Evolutionary conservation across 169 alveolate species (phyloP).

Genomic region (Eimeria nieschulzi): DNA sequence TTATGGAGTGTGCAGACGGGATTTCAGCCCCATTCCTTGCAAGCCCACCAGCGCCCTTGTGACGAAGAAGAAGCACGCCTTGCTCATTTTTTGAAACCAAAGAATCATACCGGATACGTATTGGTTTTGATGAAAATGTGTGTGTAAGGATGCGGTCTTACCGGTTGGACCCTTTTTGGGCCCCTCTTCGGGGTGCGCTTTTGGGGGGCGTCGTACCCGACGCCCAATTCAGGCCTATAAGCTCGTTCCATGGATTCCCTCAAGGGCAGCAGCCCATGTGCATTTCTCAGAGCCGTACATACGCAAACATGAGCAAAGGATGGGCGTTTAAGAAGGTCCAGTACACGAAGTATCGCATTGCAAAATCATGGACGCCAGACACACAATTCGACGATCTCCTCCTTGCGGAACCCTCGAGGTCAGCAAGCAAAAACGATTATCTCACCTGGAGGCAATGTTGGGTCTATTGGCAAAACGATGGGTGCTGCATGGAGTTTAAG

Average conservation of each 20-base stretch:
- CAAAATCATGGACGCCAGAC: slow-evolving; percentile 87
- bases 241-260: not conserved
- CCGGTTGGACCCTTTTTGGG: slow-evolving; percentile 46
- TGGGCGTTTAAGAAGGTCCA: slow-evolving; percentile 78
- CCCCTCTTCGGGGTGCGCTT: slow-evolving; percentile 60
- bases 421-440: too few relatives aligned
- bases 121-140: slow-evolving; percentile 14
- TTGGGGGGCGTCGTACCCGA: slow-evolving; percentile 37
- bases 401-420: slow-evolving; percentile 86
- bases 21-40: slow-evolving; percentile 26
- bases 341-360: slow-evolving; percentile 88
- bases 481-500: too few relatives aligned
- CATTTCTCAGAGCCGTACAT: slow-evolving; percentile 14
- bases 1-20: too few relatives aligned
- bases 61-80: too few relatives aligned
- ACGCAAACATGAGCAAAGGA: slow-evolving; percentile 50
- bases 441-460: too few relatives aligned
- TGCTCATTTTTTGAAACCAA: not conserved
- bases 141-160: slow-evolving; percentile 27
- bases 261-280: not conserved
- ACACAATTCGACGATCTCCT: slow-evolving; percentile 86
- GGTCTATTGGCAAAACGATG: too few relatives aligned
- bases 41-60: slow-evolving; percentile 18
- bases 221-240: slow-evolving; percentile 8
- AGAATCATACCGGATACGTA: not conserved